phyloP scores from a whole-genome alignment of 2,329 filamentous ascomycete genomes.

The Sclerotinia spermophila region DNA sequence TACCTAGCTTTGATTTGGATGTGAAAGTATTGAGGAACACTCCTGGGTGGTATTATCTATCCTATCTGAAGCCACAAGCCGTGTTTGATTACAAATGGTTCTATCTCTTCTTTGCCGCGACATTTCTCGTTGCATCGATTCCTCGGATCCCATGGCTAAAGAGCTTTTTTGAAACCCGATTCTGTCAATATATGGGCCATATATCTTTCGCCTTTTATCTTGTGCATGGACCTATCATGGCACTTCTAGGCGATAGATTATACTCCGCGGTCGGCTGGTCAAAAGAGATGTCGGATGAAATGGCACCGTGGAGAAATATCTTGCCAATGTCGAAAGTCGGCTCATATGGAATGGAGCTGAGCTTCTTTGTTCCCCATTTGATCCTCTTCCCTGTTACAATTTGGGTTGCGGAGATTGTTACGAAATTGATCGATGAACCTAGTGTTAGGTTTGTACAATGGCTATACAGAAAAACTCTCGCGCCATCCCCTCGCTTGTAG shows the following conservation, averaged over 20 bases:
- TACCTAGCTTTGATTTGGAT: conserved; percentile 52
- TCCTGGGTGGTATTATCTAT: conserved; percentile 43
- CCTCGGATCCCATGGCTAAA: conserved; percentile 57
- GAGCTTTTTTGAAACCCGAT: conserved; percentile 54
- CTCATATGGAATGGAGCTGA: conserved; percentile 57
- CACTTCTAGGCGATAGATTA: conserved; percentile 40
- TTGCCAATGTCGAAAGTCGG: conserved; percentile 53
- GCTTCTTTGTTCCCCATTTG: conserved; percentile 57
- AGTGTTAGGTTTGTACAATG: conserved; percentile 54
- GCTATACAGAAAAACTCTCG: conserved; percentile 49
- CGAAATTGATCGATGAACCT: conserved; percentile 55
- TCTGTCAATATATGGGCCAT: conserved; percentile 59
- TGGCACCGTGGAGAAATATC: conserved; percentile 55
- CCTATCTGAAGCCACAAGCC: conserved; percentile 61
- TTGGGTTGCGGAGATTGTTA: conserved; percentile 55
- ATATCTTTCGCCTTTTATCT: conserved; percentile 62
- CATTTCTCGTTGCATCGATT: conserved; percentile 52
- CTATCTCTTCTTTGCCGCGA: conserved; percentile 59
- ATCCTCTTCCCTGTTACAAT: conserved; percentile 58
- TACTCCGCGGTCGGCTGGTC: conserved; percentile 15
- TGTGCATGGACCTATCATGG: conserved; percentile 60
- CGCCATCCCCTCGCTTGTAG: conserved; percentile 8
- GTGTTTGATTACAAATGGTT: conserved; percentile 67
- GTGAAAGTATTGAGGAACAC: conserved; percentile 49
- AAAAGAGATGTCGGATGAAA: conserved; percentile 25